A percentile compares a stretch with the other conserved stretches of the same genome.
These are phyloP conservation scores for Aspergillus mulundensis DNA, from an alignment of 495 filamentous ascomycete genomes.

Conservation along the genomic window DNA sequence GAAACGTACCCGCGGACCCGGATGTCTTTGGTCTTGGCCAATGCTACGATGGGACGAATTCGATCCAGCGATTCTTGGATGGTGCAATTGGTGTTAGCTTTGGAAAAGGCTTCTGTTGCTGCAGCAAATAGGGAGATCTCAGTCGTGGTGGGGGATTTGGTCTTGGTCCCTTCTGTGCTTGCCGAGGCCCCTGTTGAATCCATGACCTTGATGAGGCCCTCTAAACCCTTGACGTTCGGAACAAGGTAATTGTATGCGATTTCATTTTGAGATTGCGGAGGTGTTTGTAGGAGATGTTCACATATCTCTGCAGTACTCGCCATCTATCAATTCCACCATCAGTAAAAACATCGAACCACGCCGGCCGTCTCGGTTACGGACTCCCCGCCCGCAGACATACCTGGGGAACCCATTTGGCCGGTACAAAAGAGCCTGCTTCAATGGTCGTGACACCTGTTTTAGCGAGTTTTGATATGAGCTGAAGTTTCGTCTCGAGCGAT, in stretches of 20 bases:
- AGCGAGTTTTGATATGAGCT: slow-evolving; percentile 76
- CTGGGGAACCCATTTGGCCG: slow-evolving; percentile 98
- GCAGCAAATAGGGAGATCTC: slow-evolving; percentile 92
- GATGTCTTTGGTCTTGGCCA: slow-evolving; percentile 66
- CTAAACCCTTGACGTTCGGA: slow-evolving; percentile 80
- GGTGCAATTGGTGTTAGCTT: slow-evolving; percentile 86
- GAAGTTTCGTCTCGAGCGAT: slow-evolving; percentile 75
- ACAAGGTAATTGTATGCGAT: slow-evolving; percentile 92
- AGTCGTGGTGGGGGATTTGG: slow-evolving; percentile 38
- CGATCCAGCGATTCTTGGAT: slow-evolving; percentile 75
- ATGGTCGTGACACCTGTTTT: slow-evolving; percentile 81
- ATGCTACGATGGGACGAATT: slow-evolving; percentile 69
- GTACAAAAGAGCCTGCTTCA: slow-evolving; percentile 92
- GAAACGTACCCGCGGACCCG: slow-evolving; percentile 91
- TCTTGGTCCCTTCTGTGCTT: slow-evolving; percentile 33
- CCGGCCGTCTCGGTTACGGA: background rate
- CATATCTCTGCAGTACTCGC: slow-evolving; percentile 83
- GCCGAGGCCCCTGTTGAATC: slow-evolving; percentile 38
- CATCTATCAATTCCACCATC: slow-evolving; percentile 58
- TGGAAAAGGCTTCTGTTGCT: slow-evolving; percentile 87
- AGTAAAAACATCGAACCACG: background rate
- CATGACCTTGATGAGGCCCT: slow-evolving; percentile 47
- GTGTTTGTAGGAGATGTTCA: slow-evolving; percentile 58
- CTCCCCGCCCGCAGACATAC: slow-evolving; percentile 37
- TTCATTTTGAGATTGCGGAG: slow-evolving; percentile 55